phyloP scores from a whole-genome alignment of 805 yeast species.

The Scheffersomyces amazonensis region DNA sequence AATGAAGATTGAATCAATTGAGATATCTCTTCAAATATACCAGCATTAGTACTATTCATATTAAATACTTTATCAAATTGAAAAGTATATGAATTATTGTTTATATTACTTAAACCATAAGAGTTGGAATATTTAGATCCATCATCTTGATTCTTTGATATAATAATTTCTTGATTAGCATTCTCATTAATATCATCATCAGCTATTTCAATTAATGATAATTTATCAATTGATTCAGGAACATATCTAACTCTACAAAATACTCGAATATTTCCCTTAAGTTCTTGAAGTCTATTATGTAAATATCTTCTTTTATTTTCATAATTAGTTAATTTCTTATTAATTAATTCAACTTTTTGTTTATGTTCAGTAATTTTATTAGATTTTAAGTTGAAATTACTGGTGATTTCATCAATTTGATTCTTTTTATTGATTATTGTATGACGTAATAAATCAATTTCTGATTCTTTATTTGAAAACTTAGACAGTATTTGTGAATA shows the following conservation, averaged over 20 bases:
- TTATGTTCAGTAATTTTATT: slow-evolving; percentile 6
- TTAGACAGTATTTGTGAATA: slow-evolving; percentile 4
- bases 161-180: slow-evolving; percentile 32
- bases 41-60: slow-evolving; percentile 49
- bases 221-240: slow-evolving; percentile 3
- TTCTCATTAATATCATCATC: slow-evolving; percentile 28
- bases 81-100: slow-evolving; percentile 34
- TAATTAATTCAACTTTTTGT: slow-evolving; percentile 10
- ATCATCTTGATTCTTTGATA: slow-evolving; percentile 14
- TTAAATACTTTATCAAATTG: slow-evolving; percentile 78
- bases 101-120: slow-evolving; percentile 4
- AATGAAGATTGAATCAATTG: slow-evolving; percentile 75
- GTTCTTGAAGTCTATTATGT: slow-evolving; percentile 76
- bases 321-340: slow-evolving; percentile 40
- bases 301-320: slow-evolving; percentile 59
- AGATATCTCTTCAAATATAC: slow-evolving; percentile 79
- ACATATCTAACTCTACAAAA: slow-evolving; percentile 80
- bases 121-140: background rate
- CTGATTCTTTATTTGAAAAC: slow-evolving; percentile 11
- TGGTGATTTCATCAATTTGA: slow-evolving; percentile 7
- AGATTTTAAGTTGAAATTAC: slow-evolving; percentile 3
- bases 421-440: slow-evolving; percentile 7
- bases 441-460: slow-evolving; percentile 12
- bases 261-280: slow-evolving; percentile 90
- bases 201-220: slow-evolving; percentile 14